Conservation (phyloP, 257 asterid genomes). For the Lavandula angustifolia region DNA sequence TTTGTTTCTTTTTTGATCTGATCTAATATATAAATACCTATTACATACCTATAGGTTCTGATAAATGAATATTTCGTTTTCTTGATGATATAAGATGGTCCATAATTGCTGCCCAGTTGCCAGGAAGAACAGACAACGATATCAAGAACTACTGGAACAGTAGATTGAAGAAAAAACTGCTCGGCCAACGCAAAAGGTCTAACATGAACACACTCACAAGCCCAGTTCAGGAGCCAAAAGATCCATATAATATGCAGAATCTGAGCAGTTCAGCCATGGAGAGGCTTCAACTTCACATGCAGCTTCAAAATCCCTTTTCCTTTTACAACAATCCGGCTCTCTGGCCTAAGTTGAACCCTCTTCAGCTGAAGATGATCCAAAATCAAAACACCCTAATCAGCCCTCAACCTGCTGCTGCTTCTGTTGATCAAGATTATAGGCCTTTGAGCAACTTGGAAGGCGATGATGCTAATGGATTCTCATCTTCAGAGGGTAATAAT, state of each 20-base stretch:
- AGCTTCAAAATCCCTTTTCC: slow-evolving; percentile 70
- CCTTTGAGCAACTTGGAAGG: slow-evolving; percentile 28
- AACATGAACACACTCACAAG: slow-evolving; percentile 38
- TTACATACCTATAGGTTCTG: neutral
- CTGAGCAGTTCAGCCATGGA: slow-evolving; percentile 84
- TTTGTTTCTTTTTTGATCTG: neutral
- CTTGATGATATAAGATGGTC: slow-evolving; percentile 62
- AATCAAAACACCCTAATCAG: slow-evolving; percentile 19
- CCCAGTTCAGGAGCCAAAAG: slow-evolving; percentile 36
- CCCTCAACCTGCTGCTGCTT: slow-evolving; percentile 10
- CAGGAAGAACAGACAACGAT: slow-evolving; percentile 94
- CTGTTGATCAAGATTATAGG: slow-evolving; percentile 34
- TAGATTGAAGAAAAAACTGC: slow-evolving; percentile 71
- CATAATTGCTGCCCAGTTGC: slow-evolving; percentile 91
- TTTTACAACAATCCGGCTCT: slow-evolving; percentile 54
- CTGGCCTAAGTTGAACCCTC: slow-evolving; percentile 60
- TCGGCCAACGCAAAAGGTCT: slow-evolving; percentile 70
- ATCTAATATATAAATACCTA: neutral
- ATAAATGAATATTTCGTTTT: neutral
- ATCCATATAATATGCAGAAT: slow-evolving; percentile 40
- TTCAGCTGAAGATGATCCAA: slow-evolving; percentile 56
- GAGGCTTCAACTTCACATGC: slow-evolving; percentile 90
- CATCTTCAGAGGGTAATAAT: slow-evolving; percentile 34
- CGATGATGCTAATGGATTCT: slow-evolving; percentile 24
- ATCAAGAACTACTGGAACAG: slow-evolving; percentile 98